Evolutionary conservation across 1,139 yeast species (phyloP), one percentile per base, ranked within the genome.

Genomic region (Hansenula lynferdii): DNA sequence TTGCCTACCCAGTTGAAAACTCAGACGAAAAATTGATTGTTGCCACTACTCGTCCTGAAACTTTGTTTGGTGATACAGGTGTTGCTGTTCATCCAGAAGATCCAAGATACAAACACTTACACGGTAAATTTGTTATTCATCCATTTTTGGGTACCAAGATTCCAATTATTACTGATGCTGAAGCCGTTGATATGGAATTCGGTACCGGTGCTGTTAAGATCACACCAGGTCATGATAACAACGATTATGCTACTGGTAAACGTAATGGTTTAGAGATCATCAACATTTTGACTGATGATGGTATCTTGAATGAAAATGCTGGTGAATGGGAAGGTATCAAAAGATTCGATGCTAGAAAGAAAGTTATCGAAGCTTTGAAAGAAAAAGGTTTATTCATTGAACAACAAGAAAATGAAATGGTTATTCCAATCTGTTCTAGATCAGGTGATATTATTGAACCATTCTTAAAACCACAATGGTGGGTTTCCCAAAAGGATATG

Each of bases 171-270:
- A 77, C 90, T 41, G 98, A 92, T 62, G 61, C 81, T 28, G 96
- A 87, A 65, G 94, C 97, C 29, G 98, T 92, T 48, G 98, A 92
- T 64, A 92, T 92, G 97, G 96, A 86, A 64, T 92, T 92, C 54
- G 98, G 98, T 74, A 92, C 98, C 50, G 98, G 98, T 82, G 98
- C 98, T 32, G 98, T 92, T 49, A 92, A 92, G 69, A 92, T 92
- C 60, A 92, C 98, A 18, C 98, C 98, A 43, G 97, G 96, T 39
- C 98, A 92, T 64, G 98, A 92, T 66, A 86, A 84, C 57, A 92
- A 92, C 74, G 98, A 92, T 86, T 87, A 86, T 73, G 76, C 72
- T 57, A 86, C 97, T 42, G 98, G 98, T 70, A 89, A 86, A 69
- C 89, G 97, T 69, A 87, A 87, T 64, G 72, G 80, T 57, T 74